Evolutionary conservation across 768 basidiomycete species (phyloP), one percentile per base, ranked within the genome.

Genomic region (Hygrophoropsis aurantiaca): DNA sequence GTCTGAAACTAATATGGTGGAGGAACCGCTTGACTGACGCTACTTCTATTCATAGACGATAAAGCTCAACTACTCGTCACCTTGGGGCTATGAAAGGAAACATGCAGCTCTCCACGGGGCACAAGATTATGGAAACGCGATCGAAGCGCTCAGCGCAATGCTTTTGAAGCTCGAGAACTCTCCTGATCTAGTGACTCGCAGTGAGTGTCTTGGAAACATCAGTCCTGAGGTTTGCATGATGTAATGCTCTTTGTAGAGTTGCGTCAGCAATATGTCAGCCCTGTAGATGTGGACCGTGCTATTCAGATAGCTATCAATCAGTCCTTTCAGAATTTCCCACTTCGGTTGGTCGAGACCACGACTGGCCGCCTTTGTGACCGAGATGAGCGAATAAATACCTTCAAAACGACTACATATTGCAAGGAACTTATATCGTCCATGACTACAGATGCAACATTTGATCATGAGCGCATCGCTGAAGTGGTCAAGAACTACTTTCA

Each of bases 11-110:
- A 35, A 20, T 44, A 9, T 9, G 7, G 32, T 8, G 19, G 19
- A 8, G 32, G 11, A 13, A 9, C 13, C 3, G 25, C 6, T 0
- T 27, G 35, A 11, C 15, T 4, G 5, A n/a, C n/a, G n/a, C n/a
- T n/a, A n/a, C n/a, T n/a, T n/a, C 19, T 15, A 23, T 11, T 44
- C 11, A 5, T 15, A 58, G 57, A 53, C 54, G 10, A 39, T 58
- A 33, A 30, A 2, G 26, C 21, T 59, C 1, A 43, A 58, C 26
- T 11, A 33, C 16, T 48, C 3, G 0, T 56, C 57, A 2, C 57
- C 53, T 3, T 47, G 53, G 53, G 57, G 57, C 8, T 42, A 58
- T 8, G 46, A 58, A 16, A 46, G 35, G 40, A 53, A n/a, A 20
- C 49, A 59, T 19, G 27, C 2, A 8, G 58, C 45, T 10, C 15